Conservation (phyloP, 1,284 basidiomycete species). For the Pascua sp. region DNA sequence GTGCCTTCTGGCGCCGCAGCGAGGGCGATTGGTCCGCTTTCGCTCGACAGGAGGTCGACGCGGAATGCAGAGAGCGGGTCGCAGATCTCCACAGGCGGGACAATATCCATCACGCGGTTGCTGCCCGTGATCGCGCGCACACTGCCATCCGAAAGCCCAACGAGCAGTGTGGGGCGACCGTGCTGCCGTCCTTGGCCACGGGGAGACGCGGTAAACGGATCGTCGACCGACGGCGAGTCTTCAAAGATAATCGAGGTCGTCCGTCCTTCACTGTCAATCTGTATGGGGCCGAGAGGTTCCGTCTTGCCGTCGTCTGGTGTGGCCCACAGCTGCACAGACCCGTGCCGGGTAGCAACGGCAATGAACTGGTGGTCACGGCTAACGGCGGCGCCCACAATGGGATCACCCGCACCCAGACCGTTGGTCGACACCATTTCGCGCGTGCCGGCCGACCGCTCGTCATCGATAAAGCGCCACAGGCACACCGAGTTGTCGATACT, state of each 20-base stretch:
- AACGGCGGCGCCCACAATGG: constrained; percentile 26
- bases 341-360: constrained; percentile 11
- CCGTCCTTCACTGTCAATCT: neutral
- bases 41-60: constrained; percentile 10
- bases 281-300: neutral
- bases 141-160: constrained; percentile 13
- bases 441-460: constrained; percentile 22
- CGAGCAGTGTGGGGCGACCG: constrained; percentile 11
- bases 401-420: constrained; percentile 15
- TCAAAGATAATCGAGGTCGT: constrained; percentile 10
- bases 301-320: constrained; percentile 15
- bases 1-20: neutral
- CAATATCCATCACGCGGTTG: constrained; percentile 8
- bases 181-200: too few relatives aligned
- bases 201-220: constrained; percentile 17
- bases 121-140: constrained; percentile 8
- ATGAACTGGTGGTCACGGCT: constrained; percentile 8
- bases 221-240: constrained; percentile 8
- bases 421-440: constrained; percentile 21
- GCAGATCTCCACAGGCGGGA: constrained; percentile 3
- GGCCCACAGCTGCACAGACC: constrained; percentile 12
- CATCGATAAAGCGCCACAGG: constrained; percentile 37
- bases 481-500: constrained; percentile 62
- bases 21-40: constrained; percentile 4
- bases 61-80: neutral